Percentiles rank a stretch among this genome's conserved stretches.
Evolutionary conservation across 176 grass and related monocot species (phyloP).

Genomic region (Miscanthus lutarioriparius): DNA sequence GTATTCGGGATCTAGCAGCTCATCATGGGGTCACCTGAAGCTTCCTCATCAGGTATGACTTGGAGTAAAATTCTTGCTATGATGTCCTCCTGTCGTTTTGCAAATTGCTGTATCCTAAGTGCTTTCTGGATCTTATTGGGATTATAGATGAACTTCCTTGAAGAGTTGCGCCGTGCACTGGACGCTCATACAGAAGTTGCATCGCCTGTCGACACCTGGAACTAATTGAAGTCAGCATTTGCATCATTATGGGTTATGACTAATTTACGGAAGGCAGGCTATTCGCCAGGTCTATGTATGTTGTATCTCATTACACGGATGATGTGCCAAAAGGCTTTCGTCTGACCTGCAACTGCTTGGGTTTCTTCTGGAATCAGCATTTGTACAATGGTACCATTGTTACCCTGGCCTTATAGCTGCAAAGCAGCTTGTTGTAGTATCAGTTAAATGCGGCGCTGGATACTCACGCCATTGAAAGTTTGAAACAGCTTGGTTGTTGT

Average conservation of each 20-base stretch:
- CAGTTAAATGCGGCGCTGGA: background rate
- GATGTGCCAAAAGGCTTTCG: constrained; percentile 19
- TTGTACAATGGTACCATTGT: background rate
- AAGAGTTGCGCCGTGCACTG: constrained; percentile 41
- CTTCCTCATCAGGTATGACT: constrained; percentile 57
- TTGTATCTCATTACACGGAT: background rate
- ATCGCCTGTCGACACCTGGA: background rate
- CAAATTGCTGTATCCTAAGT: constrained; percentile 7
- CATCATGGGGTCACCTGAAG: constrained; percentile 51
- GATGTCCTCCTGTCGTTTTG: background rate
- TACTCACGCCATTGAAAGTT: background rate
- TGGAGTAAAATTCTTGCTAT: background rate
- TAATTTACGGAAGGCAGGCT: constrained; percentile 11
- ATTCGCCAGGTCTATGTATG: constrained; percentile 5
- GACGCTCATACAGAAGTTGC: constrained; percentile 31
- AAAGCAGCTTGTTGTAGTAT: background rate
- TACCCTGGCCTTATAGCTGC: background rate
- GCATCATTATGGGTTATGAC: background rate
- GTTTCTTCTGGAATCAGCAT: constrained; percentile 12
- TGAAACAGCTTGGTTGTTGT: background rate
- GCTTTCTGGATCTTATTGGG: background rate
- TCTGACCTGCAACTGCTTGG: constrained; percentile 27
- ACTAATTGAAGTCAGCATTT: constrained; percentile 27
- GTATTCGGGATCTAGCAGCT: constrained; percentile 48
- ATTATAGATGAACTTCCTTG: constrained; percentile 57